phyloP scores from a whole-genome alignment of 768 basidiomycete species.

The Strobilomyces echinocephalus region DNA sequence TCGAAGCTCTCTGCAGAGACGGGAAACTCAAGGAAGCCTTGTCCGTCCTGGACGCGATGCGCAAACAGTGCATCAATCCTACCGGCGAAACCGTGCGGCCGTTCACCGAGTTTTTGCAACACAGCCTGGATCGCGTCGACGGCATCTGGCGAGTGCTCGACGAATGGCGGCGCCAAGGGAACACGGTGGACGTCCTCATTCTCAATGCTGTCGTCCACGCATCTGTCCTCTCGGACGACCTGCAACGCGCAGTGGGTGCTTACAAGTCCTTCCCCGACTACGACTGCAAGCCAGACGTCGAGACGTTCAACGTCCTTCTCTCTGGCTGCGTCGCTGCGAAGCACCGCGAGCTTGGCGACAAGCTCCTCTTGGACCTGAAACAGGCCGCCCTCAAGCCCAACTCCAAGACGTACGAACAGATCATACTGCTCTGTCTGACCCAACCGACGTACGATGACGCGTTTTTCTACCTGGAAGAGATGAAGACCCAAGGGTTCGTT shows the following conservation, averaged over 20 bases:
- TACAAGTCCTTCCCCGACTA: slow-evolving; percentile 62
- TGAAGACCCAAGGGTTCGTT: slow-evolving; percentile 60
- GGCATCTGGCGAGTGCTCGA: slow-evolving; percentile 60
- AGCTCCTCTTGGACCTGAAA: slow-evolving; percentile 64
- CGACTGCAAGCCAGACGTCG: slow-evolving; percentile 49
- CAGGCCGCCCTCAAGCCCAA: slow-evolving; percentile 51
- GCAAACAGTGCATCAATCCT: slow-evolving; percentile 46
- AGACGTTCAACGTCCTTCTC: slow-evolving; percentile 68
- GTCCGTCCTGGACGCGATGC: slow-evolving; percentile 55
- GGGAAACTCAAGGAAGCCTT: slow-evolving; percentile 61
- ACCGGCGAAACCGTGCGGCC: slow-evolving; percentile 48
- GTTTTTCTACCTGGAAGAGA: slow-evolving; percentile 84
- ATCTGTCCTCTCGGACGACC: slow-evolving; percentile 53
- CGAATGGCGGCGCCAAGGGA: slow-evolving; percentile 49
- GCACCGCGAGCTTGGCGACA: slow-evolving; percentile 65
- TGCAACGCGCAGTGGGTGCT: slow-evolving; percentile 74
- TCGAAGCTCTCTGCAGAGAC: slow-evolving; percentile 66
- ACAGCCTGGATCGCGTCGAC: slow-evolving; percentile 54
- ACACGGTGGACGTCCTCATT: slow-evolving; percentile 50
- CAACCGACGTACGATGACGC: slow-evolving; percentile 78
- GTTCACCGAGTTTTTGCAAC: slow-evolving; percentile 45
- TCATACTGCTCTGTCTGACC: slow-evolving; percentile 67
- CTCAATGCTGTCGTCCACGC: slow-evolving; percentile 68
- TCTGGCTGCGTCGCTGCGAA: slow-evolving; percentile 54
- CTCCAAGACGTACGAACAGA: slow-evolving; percentile 55